Conservation (phyloP, 2,329 filamentous ascomycete genomes). For the Penicillium olsonii region DNA sequence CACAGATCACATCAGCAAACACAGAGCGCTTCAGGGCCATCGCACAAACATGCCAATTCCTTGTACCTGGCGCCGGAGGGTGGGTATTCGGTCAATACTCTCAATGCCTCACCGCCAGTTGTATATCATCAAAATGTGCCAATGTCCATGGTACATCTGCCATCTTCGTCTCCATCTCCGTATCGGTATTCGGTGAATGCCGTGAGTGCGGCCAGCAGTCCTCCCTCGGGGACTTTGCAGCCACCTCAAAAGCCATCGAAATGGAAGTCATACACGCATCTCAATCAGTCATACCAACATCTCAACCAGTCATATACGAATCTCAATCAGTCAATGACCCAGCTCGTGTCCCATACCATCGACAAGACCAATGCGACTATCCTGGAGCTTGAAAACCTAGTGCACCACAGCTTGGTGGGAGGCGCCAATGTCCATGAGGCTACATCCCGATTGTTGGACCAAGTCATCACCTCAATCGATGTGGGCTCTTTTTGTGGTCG, state of each 20-base stretch:
- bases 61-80: neutral
- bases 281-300: constrained; percentile 17
- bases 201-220: neutral
- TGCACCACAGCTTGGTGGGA: constrained; percentile 39
- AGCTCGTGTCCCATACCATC: constrained; percentile 18
- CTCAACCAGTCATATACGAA: constrained; percentile 8
- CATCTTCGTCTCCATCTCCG: neutral
- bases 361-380: constrained; percentile 22
- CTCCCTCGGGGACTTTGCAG: neutral
- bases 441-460: constrained; percentile 64
- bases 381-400: constrained; percentile 31
- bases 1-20: neutral
- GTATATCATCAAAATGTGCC: constrained; percentile 1
- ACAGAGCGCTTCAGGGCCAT: neutral
- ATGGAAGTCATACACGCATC: constrained; percentile 12
- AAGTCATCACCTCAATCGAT: constrained; percentile 72
- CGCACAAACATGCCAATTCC: neutral
- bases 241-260: constrained; percentile 6
- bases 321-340: constrained; percentile 15
- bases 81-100: constrained; percentile 6
- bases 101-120: constrained; percentile 2
- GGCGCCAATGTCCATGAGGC: constrained; percentile 52
- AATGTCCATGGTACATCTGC: constrained; percentile 7
- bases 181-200: neutral
- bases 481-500: constrained; percentile 57